phyloP scores from a whole-genome alignment of 305 asterid species.

The Fraxinus albicans region DNA sequence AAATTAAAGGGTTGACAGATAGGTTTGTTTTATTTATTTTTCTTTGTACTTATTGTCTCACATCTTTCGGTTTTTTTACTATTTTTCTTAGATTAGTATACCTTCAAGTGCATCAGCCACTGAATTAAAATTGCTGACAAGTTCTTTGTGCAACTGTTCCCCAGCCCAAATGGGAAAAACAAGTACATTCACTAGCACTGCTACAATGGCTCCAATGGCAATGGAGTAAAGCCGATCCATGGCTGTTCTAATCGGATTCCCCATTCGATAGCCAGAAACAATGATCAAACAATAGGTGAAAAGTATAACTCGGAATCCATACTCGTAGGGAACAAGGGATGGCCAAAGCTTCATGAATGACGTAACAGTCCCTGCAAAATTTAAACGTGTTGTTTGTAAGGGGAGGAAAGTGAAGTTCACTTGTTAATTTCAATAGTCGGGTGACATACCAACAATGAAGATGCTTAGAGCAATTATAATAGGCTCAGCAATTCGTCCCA shows the following conservation, averaged over 20 bases:
- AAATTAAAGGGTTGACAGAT: neutral
- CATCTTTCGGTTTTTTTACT: neutral
- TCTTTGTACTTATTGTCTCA: neutral
- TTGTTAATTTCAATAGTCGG: neutral
- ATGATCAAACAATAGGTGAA: conserved; percentile 69
- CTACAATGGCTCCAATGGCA: conserved; percentile 65
- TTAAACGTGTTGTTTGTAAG: neutral
- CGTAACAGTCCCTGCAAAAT: conserved; percentile 48
- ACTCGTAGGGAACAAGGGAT: conserved; percentile 56
- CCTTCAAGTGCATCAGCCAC: conserved; percentile 78
- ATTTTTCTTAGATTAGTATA: conserved; percentile 17
- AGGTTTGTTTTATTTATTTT: neutral
- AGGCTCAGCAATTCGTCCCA: conserved; percentile 55
- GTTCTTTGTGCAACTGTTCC: conserved; percentile 63
- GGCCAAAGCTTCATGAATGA: conserved; percentile 76
- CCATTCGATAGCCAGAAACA: conserved; percentile 72
- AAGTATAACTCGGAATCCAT: conserved; percentile 64
- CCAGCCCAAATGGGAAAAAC: conserved; percentile 78
- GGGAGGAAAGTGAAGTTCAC: neutral
- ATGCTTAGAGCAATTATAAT: conserved; percentile 68
- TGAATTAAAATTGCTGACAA: conserved; percentile 47
- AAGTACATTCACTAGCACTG: conserved; percentile 57
- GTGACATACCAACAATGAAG: conserved; percentile 54
- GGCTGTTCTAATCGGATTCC: conserved; percentile 55
- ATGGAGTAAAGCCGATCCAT: conserved; percentile 69